Base-by-base conservation (phyloP, 202 grass and related monocot species). In the Tripidium arundinaceum region DNA sequence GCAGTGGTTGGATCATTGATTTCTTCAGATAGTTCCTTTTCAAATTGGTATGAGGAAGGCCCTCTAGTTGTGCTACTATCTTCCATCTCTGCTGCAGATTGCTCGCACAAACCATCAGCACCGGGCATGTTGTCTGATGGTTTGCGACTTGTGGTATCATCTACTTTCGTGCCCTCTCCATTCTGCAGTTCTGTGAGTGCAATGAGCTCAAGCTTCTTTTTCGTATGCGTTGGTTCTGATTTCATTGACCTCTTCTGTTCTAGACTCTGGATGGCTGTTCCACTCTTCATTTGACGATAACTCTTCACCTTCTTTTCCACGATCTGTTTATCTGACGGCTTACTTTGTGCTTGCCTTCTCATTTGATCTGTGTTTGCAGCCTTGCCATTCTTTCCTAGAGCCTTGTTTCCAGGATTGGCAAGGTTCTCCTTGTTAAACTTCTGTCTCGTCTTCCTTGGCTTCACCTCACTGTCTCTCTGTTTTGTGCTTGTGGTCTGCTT, bases 391-490 rank as follows among this genome's bases (percentile, higher is more conserved):
- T 84, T 85, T 57, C 39, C 65, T 77, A 29, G 65, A 83, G 18
- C 40, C 27, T 78, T 77, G 70, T 11, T 62, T 78, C 60, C 60
- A 70, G 41, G 62, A 68, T 11, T 14, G 27, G 62, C 62, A 31
- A 43, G 57, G 72, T 71, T 88, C 76, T 94, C 86, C 11, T 87
- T 78, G 52, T 76, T 79, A 62, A 83, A 33, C 75, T 91, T 94
- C 52, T 83, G 75, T 8, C 18, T 75, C 0, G 26, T 71, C 47
- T 18, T 72, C 77, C 66, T 85, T 41, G 75, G 68, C 73, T 87
- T 89, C 42, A 50, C 25, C 22, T 87, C 78, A 58, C 64, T 81
- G 3, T 79, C 79, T 41, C 62, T 80, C 43, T 67, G 72, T 62
- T 81, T 63, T 62, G 33, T 83, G 52, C 62, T 10, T 11, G 60